Evolutionary conservation across 2,329 filamentous ascomycete genomes (phyloP), one percentile per base, ranked within the genome.

Genomic region (Exophiala spinifera): DNA sequence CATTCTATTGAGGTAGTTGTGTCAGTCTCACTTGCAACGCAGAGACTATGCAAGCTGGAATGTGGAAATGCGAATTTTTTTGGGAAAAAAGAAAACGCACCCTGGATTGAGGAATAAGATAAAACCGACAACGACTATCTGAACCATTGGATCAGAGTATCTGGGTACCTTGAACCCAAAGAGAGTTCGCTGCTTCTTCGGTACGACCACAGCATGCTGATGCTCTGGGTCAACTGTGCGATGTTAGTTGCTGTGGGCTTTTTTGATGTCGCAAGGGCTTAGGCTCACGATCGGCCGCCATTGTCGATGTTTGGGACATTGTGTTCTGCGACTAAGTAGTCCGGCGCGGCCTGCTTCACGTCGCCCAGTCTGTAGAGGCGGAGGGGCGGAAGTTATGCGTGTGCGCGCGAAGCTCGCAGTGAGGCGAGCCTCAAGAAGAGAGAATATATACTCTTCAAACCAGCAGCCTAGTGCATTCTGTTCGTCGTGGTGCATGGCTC

Each of bases 61-160:
- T 10, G 4, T 25, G 23, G 23, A 25, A 11, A 31, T 31, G 6
- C 28, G 28, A 31, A 31, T 10, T 6, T 2, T 31, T n/a, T n/a
- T n/a, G n/a, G n/a, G n/a, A n/a, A n/a, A n/a, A n/a, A n/a, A n/a
- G n/a, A n/a, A n/a, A 28, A 90, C 77, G 71, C 90, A 87, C 42
- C 85, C 85, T 0, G 85, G 85, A 66, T 85, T 88, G 56, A 88
- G 69, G 74, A 88, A 87, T 66, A 84, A 87, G 46, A 87, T 83
- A 56, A 86, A 76, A 20, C 83, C 78, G 51, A 91, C 86, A 76
- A 90, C 79, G 59, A 86, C 64, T 31, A 91, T 77, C 72, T 91
- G 87, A 37, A 84, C 70, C 66, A 83, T 81, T 14, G 88, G 88
- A 55, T 87, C 89, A 19, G 87, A 87, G 68, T 87, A 90, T 79